Conservation (phyloP, 2,329 filamentous ascomycete genomes). For the Calonectria pteridis region DNA sequence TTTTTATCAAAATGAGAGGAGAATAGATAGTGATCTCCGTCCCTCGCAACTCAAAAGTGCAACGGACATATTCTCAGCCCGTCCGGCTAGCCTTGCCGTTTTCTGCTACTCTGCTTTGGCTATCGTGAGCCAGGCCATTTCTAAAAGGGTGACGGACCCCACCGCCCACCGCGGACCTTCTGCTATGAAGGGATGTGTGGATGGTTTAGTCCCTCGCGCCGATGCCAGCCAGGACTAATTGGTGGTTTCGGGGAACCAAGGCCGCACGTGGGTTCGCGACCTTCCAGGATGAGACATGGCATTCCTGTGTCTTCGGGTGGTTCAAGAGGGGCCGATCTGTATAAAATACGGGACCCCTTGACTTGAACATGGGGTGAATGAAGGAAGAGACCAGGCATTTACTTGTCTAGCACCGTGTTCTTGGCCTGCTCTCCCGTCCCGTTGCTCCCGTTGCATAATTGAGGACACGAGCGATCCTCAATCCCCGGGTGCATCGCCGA, state of each 20-base stretch:
- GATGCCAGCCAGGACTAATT: neutral
- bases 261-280: neutral
- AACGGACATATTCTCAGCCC: neutral
- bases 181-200: conserved; percentile 1
- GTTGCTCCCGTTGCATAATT: neutral
- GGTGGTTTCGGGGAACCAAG: neutral
- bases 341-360: neutral
- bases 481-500: neutral
- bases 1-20: neutral
- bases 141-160: neutral
- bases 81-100: conserved; percentile 15
- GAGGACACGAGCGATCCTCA: neutral
- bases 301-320: neutral
- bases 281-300: neutral
- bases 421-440: neutral
- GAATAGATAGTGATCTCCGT: neutral
- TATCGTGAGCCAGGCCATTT: neutral
- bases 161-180: neutral
- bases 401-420: neutral
- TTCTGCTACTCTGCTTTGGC: neutral
- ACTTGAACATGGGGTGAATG: no score
- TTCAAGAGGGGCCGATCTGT: neutral
- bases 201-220: neutral
- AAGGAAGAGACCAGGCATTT: neutral
- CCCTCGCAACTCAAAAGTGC: neutral